Conservation (phyloP, 192 early-diverging fungal species). For the Ramicandelaber brevisporus region DNA sequence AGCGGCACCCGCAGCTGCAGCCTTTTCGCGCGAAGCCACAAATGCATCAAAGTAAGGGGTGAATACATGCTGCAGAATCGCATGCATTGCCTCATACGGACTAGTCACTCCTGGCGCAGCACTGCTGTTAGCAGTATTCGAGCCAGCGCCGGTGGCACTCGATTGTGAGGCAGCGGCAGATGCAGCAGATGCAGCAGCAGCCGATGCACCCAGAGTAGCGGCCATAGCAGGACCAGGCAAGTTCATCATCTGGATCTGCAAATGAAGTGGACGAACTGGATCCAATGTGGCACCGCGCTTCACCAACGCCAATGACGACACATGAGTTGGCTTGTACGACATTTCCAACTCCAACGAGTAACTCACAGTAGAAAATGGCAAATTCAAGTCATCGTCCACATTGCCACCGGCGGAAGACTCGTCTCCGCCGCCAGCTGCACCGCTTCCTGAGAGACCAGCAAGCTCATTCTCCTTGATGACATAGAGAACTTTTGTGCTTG, state of each 20-base stretch:
- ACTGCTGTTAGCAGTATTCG: no score
- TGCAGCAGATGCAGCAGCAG: constrained; percentile 1
- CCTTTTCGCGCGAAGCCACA: constrained; percentile 38
- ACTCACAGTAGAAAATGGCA: constrained; percentile 4
- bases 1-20: no score
- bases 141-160: not conserved
- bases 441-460: no score
- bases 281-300: constrained; percentile 51
- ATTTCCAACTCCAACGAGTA: constrained; percentile 48
- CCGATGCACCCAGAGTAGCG: constrained; percentile 5
- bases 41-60: constrained; percentile 92
- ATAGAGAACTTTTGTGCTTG: constrained; percentile 39
- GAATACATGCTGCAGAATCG: constrained; percentile 79
- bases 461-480: constrained; percentile 50
- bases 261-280: constrained; percentile 33
- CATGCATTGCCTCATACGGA: constrained; percentile 75
- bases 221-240: constrained; percentile 42
- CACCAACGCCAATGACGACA: constrained; percentile 51
- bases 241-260: constrained; percentile 75
- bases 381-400: constrained; percentile 2
- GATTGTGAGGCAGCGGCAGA: constrained; percentile 9
- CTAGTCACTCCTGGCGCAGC: constrained; percentile 11
- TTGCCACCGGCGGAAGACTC: constrained; percentile 1
- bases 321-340: constrained; percentile 40
- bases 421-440: constrained; percentile 1